Base-by-base conservation (phyloP, 331 rosid species). In the Pyrus hybrid region DNA sequence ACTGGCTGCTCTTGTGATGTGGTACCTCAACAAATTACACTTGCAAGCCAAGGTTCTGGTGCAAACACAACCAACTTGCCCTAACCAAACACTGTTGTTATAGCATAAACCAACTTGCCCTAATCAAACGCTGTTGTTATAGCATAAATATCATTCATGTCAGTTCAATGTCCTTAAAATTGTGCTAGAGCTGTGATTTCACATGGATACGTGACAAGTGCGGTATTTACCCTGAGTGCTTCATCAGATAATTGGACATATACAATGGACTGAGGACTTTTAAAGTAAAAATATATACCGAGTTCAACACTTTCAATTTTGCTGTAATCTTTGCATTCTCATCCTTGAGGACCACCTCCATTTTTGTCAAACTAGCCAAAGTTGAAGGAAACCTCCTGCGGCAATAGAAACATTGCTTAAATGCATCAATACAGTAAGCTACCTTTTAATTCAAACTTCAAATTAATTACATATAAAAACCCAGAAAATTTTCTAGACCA, bases 271-370 rank as follows among this genome's bases (percentile, higher is more conserved):
- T n/a, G 53, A 26, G 6, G 17, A 72, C 16, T 17, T 28, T 61
- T 1, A 16, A 53, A 70, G 41, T 73, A 18, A 62, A 72, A 29
- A 56, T 23, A n/a, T 18, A 33, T 92, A 94, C 99, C 90, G 92
- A 84, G 83, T 83, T 89, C 76, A 94, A 82, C 29, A 92, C 77
- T 70, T 77, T 89, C 82, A 86, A 25, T 80, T 79, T 88, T 29
- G 97, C 99, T 13, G 93, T 87, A 78, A 95, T 81, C 81, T 81
- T 87, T 37, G 97, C 98, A 90, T 75, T 83, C 67, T 93, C 97
- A 69, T 95, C 97, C 86, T 90, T 95, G 83, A 95, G 78, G 30
- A 76, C 54, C 67, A 74, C 85, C 56, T 90, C 97, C 99, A 95
- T 71, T 73, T 89, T 92, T 32, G 98, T 88, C 80, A 92, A 85